Conservation (phyloP, 1,284 basidiomycete genomes). For the Leccinum fallax region DNA sequence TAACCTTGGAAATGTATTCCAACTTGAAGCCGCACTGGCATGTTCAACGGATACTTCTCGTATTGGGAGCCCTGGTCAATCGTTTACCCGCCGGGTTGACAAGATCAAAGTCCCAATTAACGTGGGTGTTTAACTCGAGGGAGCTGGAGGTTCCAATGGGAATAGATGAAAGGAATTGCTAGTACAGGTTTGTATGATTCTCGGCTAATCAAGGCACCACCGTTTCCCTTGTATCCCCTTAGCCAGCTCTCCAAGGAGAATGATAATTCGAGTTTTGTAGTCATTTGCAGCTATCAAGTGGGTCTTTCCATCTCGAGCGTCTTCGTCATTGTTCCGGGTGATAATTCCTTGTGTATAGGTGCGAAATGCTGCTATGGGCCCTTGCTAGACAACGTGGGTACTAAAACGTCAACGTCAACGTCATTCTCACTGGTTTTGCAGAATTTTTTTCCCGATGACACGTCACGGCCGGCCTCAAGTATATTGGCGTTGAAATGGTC, state of each 20-base stretch:
- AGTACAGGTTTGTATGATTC: too few relatives aligned
- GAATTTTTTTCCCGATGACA: background rate
- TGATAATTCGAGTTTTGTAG: background rate
- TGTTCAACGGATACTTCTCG: background rate
- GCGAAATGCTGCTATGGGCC: background rate
- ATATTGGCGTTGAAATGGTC: background rate
- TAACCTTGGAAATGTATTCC: too few relatives aligned
- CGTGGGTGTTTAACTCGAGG: background rate
- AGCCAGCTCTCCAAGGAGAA: background rate
- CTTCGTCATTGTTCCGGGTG: background rate
- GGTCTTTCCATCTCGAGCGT: background rate
- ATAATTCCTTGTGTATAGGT: background rate
- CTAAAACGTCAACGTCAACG: background rate
- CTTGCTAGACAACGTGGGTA: background rate
- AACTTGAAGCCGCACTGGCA: too few relatives aligned
- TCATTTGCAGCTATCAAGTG: background rate
- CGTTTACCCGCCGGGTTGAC: background rate
- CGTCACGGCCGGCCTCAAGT: background rate
- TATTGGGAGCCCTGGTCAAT: background rate
- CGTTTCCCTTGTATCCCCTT: background rate
- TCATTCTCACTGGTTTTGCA: background rate
- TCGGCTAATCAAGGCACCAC: too few relatives aligned
- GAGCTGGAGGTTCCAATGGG: background rate
- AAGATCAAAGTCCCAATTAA: background rate
- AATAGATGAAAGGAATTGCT: background rate